These are phyloP conservation scores for Arthrinium phaeospermum DNA, from an alignment of 2,329 filamentous ascomycete genomes.

Conservation along the genomic window DNA sequence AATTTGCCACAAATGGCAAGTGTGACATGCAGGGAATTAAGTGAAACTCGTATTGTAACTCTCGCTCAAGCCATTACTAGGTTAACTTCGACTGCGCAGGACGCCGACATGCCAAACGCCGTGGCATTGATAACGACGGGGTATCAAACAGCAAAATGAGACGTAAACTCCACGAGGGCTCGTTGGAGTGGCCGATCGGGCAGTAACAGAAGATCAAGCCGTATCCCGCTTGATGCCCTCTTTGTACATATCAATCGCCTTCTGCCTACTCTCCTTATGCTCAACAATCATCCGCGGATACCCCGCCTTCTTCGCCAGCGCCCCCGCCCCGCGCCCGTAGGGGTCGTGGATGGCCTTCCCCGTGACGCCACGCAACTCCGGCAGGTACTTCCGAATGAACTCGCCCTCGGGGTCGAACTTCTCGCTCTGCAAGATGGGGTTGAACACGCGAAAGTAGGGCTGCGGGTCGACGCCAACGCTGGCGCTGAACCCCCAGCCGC, in stretches of 20 bases:
- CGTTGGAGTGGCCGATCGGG: accelerated
- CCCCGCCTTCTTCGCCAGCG: constrained; percentile 65
- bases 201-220: neutral
- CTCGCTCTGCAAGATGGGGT: constrained; percentile 82
- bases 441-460: constrained; percentile 91
- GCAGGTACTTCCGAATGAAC: constrained; percentile 84
- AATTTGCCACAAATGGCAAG: neutral
- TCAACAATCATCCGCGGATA: constrained; percentile 80
- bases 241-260: constrained; percentile 75
- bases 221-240: constrained; percentile 53
- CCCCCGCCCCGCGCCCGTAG: constrained; percentile 67
- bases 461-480: constrained; percentile 75
- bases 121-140: neutral
- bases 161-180: neutral
- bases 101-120: neutral
- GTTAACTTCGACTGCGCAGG: neutral
- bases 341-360: constrained; percentile 82
- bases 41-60: neutral
- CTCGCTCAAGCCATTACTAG: neutral
- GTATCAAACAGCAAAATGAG: neutral
- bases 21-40: neutral
- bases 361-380: constrained; percentile 67
- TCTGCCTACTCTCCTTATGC: constrained; percentile 71
- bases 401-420: constrained; percentile 81
- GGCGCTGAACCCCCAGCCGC: constrained; percentile 59